Base-by-base conservation (phyloP, 352 stramenopile genomes). In the Plasmopara muralis region DNA sequence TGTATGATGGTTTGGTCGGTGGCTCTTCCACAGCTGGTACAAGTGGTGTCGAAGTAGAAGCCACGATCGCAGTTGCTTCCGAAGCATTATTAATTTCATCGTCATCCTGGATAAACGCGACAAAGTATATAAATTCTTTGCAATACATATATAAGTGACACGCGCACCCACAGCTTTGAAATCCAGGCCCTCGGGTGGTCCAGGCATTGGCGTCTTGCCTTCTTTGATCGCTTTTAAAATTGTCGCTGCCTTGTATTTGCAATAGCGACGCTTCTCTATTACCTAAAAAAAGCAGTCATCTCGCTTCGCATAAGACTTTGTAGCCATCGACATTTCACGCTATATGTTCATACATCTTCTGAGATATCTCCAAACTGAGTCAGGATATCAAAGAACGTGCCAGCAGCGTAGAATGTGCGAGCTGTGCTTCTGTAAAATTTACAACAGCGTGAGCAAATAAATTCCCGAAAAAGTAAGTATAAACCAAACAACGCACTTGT, bases 161-260 rank as follows among this genome's bases (percentile, higher is more conserved):
- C 16, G 31, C 34, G 30, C 29, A 62, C 72, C 49, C 58, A 79
- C 72, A 30, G 14, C 57, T 51, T 53, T 66, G 41, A 79, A 56
- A 30, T 74, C 51, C 30, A 59, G 40, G 67, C 85, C 66, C 30
- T 77, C 71, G 10, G 78, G 82, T 18, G 80, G 87, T 14, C 92
- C 91, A 29, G 94, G 87, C 2, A 70, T 84, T 0, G 87, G 86
- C 10, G 71, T 60, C 39, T 76, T 73, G 16, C 94, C 92, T 60
- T 98, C 89, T 59, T 98, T 98, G 43, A 98, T 89, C 9, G 90
- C 90, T 60, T 97, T 98, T 15, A 98, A 67, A 67, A 98, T 98
- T 18, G 96, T 95, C 0, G 92, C 93, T 5, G 92, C 90, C 54
- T 97, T 97, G 81, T 89, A 98, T 67, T 98, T 98, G 66, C 83